phyloP scores from a whole-genome alignment of 768 basidiomycete species.

The Rubroboletus satanas region DNA sequence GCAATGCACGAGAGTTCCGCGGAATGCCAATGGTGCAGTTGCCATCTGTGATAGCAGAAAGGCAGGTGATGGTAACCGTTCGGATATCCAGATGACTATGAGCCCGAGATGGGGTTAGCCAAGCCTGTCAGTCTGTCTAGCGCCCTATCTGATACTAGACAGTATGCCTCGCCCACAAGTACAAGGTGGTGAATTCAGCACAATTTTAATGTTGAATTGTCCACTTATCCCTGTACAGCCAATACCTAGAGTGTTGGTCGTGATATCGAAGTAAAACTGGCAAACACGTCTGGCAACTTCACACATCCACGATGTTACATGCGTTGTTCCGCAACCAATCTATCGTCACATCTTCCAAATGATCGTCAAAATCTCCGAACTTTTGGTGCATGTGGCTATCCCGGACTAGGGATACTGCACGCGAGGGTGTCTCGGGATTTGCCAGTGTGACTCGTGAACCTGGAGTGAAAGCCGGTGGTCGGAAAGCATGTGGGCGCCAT shows the following conservation, averaged over 20 bases:
- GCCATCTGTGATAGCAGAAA: constrained; percentile 10
- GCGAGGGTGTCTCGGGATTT: constrained; percentile 41
- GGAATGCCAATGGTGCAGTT: constrained; percentile 23
- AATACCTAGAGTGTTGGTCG: not conserved
- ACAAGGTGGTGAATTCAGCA: not conserved
- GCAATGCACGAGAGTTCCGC: constrained; percentile 58
- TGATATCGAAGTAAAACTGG: not conserved
- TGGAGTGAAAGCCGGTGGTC: constrained; percentile 40
- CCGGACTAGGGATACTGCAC: constrained; percentile 47
- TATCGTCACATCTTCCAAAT: constrained; percentile 65
- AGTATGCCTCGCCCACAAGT: too few relatives aligned
- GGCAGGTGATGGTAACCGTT: not conserved
- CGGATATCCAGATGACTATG: not conserved
- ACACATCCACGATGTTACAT: constrained; percentile 27
- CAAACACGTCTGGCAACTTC: not conserved
- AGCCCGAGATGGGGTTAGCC: not conserved
- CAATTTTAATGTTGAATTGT: too few relatives aligned
- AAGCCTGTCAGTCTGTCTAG: too few relatives aligned
- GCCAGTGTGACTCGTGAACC: constrained; percentile 47
- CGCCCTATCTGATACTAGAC: too few relatives aligned
- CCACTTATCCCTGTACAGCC: not conserved
- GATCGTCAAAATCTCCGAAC: constrained; percentile 81
- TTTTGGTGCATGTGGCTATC: constrained; percentile 49
- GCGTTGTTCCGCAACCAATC: constrained; percentile 45
- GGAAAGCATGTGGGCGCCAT: constrained; percentile 47